Percentiles rank a stretch among this genome's conserved stretches.
Evolutionary conservation across 1,284 basidiomycete species (phyloP).

Genomic region (Lentinus polychrous): DNA sequence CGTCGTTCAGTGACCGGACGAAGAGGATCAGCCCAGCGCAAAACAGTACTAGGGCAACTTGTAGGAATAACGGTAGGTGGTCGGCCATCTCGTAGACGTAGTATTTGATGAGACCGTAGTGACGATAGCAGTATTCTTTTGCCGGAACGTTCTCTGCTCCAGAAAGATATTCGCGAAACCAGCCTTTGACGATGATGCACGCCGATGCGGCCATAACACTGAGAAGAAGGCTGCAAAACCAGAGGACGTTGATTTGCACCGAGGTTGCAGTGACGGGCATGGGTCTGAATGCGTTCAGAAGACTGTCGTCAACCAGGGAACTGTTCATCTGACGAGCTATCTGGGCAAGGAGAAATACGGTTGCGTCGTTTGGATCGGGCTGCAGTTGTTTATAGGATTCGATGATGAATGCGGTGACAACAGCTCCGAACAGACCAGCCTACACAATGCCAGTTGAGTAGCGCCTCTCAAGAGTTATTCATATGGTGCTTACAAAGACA

Average conservation of each 20-base stretch:
- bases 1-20: not conserved
- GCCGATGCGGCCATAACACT: not conserved
- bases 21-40: not conserved
- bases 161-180: too few relatives aligned
- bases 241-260: not conserved
- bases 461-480: not conserved
- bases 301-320: not conserved
- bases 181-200: too few relatives aligned
- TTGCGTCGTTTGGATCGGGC: not conserved
- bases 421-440: conserved; percentile 14
- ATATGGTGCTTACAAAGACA: not conserved
- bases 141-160: not conserved
- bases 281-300: not conserved
- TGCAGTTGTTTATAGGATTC: conserved; percentile 9
- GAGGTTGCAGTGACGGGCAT: too few relatives aligned
- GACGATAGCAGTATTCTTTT: not conserved
- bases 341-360: not conserved
- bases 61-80: not conserved
- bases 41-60: not conserved
- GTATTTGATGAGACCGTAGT: too few relatives aligned
- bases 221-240: not conserved
- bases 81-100: too few relatives aligned
- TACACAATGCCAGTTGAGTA: not conserved
- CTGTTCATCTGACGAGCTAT: not conserved
- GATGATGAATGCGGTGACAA: conserved; percentile 13